Evolutionary conservation across 192 early-diverging fungal species (phyloP).

Genomic region (Pilobolus umbonatus): DNA sequence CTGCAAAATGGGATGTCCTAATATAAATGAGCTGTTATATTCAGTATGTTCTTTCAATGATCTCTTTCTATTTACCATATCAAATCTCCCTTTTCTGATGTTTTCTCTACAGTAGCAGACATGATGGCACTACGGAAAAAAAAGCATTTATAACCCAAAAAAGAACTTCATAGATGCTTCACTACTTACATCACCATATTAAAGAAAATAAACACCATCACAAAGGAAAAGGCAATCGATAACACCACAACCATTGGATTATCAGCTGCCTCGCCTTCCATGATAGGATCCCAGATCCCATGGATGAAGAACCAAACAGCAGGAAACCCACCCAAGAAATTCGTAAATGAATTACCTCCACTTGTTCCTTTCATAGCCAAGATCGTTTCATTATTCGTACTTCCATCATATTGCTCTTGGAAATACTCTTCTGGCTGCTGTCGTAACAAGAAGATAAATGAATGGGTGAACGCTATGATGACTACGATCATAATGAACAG

Average conservation of each 20-base stretch:
- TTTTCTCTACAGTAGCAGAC: constrained; percentile 11
- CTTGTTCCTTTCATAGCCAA: background rate
- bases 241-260: background rate
- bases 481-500: constrained; percentile 4
- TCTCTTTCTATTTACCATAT: constrained; percentile 7
- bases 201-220: constrained; percentile 10
- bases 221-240: constrained; percentile 3
- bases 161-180: too few species aligned
- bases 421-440: background rate
- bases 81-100: too few species aligned
- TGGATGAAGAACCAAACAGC: constrained; percentile 6
- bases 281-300: constrained; percentile 4
- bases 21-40: too few species aligned
- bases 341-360: background rate
- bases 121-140: constrained; percentile 22
- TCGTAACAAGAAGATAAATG: constrained; percentile 11
- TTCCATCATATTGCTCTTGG: constrained; percentile 1
- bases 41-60: background rate
- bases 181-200: constrained; percentile 19
- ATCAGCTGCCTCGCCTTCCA: background rate
- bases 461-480: constrained; percentile 5
- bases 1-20: constrained; percentile 14
- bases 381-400: background rate
- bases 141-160: too few species aligned
- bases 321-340: background rate